Percentiles rank a stretch among this genome's conserved stretches.
These are phyloP conservation scores for Rhizopus delemar DNA, from an alignment of 371 early-diverging fungal species.

Conservation along the genomic window DNA sequence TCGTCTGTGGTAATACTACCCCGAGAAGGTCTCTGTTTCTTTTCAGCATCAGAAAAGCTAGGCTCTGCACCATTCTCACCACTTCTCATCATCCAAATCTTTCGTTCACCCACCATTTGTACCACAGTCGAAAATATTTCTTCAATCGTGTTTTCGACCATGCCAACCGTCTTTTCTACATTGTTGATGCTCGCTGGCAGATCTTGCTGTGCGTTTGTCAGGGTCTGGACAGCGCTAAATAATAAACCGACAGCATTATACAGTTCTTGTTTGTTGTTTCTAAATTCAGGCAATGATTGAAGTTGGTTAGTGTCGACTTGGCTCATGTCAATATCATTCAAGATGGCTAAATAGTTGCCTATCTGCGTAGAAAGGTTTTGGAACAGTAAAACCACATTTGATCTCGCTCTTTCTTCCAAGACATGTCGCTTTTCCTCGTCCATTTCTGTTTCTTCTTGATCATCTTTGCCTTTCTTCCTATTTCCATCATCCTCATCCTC, in stretches of 20 bases:
- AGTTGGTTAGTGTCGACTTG: conserved; percentile 31
- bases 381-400: conserved; percentile 41
- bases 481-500: conserved; percentile 5
- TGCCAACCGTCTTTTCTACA: conserved; percentile 46
- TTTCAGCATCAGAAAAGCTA: conserved; percentile 13
- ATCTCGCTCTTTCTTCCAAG: conserved; percentile 30
- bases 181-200: conserved; percentile 30
- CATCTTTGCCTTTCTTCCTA: no score
- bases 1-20: conserved; percentile 18
- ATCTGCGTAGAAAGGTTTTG: conserved; percentile 48
- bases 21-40: conserved; percentile 17
- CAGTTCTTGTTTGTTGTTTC: conserved; percentile 63
- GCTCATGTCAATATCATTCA: conserved; percentile 39
- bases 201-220: conserved; percentile 50
- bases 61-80: conserved; percentile 19
- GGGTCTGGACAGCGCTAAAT: conserved; percentile 65
- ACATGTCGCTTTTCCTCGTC: conserved; percentile 18
- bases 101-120: conserved; percentile 43
- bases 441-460: conserved; percentile 11
- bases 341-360: conserved; percentile 42
- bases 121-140: conserved; percentile 33
- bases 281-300: conserved; percentile 58
- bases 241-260: conserved; percentile 70
- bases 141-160: conserved; percentile 49
- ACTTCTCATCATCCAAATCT: conserved; percentile 35